A percentile compares a stretch with the other conserved stretches of the same genome.
These are phyloP conservation scores for Ceratocystis colombiana DNA, from an alignment of 2,329 filamentous ascomycete species.

Conservation along the genomic window DNA sequence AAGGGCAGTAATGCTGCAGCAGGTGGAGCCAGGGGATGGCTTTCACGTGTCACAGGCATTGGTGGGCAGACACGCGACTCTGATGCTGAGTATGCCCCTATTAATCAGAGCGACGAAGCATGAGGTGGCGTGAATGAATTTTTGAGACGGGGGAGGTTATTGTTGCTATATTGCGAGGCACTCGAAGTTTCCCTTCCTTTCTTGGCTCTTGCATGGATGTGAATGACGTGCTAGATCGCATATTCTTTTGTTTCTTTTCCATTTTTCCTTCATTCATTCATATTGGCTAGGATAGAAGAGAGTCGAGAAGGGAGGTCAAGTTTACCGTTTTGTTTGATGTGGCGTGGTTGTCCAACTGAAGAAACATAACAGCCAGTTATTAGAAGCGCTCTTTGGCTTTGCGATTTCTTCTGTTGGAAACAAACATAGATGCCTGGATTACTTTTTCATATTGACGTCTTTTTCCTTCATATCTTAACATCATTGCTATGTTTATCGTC, in stretches of 20 bases:
- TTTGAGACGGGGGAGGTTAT: background rate
- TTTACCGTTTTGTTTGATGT: background rate
- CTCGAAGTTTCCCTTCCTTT: background rate
- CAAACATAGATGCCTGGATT: background rate
- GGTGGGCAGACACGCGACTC: constrained; percentile 33
- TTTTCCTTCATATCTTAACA: background rate
- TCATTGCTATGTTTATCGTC: background rate
- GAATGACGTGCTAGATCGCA: background rate
- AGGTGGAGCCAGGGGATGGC: constrained; percentile 38
- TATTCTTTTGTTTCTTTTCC: background rate
- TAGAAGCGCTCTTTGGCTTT: constrained; percentile 12
- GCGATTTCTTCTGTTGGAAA: constrained; percentile 5
- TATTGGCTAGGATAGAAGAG: background rate
- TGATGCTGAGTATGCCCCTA: constrained; percentile 34
- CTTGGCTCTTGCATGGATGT: too few relatives aligned
- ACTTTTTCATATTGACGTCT: background rate
- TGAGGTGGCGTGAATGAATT: background rate
- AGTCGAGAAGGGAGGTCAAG: background rate
- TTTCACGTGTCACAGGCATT: constrained; percentile 36
- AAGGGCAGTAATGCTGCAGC: background rate
- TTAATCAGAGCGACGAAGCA: constrained; percentile 36
- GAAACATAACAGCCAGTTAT: constrained; percentile 9
- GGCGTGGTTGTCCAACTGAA: background rate
- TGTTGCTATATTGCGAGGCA: background rate
- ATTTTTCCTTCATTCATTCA: background rate